A percentile compares a stretch with the other conserved stretches of the same genome.
Conservation (phyloP, 345 rosid genomes). For the Punica granatum region DNA sequence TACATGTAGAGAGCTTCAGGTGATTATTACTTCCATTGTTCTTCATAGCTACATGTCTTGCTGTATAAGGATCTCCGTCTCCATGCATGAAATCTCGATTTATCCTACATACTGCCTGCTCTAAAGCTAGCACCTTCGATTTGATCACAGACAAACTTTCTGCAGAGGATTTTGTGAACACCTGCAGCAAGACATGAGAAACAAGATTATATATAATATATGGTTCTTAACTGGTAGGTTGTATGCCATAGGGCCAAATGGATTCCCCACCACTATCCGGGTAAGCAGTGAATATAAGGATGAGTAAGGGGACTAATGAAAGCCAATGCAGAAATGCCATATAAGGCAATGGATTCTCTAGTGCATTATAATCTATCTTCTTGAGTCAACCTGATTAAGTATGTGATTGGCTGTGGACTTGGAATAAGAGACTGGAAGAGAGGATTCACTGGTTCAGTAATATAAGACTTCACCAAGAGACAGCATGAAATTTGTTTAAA, state of each 20-base stretch:
- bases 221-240: background rate
- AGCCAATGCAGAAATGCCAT: background rate
- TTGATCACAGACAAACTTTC: constrained; percentile 56
- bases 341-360: background rate
- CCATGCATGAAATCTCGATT: constrained; percentile 30
- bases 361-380: background rate
- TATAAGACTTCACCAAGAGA: background rate
- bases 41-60: constrained; percentile 39
- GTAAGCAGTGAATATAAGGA: background rate
- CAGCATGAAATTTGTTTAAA: background rate
- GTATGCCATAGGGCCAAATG: too few species aligned
- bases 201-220: background rate
- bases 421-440: too few species aligned
- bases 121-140: constrained; percentile 71
- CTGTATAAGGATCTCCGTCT: constrained; percentile 30
- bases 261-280: background rate
- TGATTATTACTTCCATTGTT: constrained; percentile 42
- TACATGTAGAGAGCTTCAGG: constrained; percentile 59
- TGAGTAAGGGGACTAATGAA: background rate
- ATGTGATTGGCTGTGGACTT: too few species aligned
- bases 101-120: constrained; percentile 57
- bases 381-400: background rate
- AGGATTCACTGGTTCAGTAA: background rate
- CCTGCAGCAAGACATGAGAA: constrained; percentile 29
- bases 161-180: constrained; percentile 53